Base-by-base conservation (phyloP, 2,329 filamentous ascomycete species). In the Penicillium hordei region DNA sequence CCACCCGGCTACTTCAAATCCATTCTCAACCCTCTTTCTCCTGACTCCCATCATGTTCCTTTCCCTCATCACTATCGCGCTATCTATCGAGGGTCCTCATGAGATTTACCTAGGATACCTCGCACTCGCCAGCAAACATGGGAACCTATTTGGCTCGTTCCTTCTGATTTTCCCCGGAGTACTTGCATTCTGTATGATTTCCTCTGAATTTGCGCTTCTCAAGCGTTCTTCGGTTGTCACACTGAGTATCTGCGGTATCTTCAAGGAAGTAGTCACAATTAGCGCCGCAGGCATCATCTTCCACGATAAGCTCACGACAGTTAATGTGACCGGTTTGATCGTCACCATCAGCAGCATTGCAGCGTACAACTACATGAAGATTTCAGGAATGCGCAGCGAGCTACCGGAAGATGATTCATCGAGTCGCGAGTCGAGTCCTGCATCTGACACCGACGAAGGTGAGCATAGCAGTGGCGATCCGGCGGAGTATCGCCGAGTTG, bases 191-290 rank as follows among this genome's bases (percentile, higher is more conserved):
- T 84, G 92, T 61, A 99, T 99, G 94, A 97, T 95, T 19, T 87
- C 92, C 0, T 93, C 91, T 53, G 94, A 99, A 76, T 99, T 97
- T 73, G 93, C 94, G 52, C 84, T 99, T 60, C 84, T 99, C 65
- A 89, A 97, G 79, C 90, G 94, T 48, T 97, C 93, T 0, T 95
- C 90, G 1, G 94, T 99, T 52, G 94, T 99, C 51, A 97, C 94
- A 0, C 83, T 99, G 45, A 95, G 90, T 51, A 97, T 99, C 66
- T 96, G 93, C 61, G 94, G 94, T 60, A 97, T 99, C 61, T 97
- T 99, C 82, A 99, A 99, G 75, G 94, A 99, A 78, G 94, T 97
- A 40, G 88, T 99, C 55, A 99, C 94, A 15, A 97, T 99, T 69
- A 88, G 86, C 40, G 92, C 91, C 0, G 93, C 93, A 0, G 89